Evolutionary conservation across 805 yeast species (phyloP).

Genomic region (Cyberlindnera euphorbiae): DNA sequence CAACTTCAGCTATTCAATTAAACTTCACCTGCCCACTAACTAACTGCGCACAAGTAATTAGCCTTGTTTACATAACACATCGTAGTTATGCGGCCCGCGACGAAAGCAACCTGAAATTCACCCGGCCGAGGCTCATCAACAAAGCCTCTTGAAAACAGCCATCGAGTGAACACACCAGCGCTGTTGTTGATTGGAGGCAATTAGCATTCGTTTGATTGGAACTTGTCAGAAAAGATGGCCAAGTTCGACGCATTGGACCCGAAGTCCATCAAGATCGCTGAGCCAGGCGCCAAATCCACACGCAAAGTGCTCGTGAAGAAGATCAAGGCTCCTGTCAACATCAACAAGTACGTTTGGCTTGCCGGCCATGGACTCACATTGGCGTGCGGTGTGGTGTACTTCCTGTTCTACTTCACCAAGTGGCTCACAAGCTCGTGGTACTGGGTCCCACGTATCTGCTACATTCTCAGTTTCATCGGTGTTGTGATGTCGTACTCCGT

Average conservation of each 20-base stretch:
- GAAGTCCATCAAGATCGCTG: conserved; percentile 12
- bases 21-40: too few species aligned
- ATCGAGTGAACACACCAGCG: too few species aligned
- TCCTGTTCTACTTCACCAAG: conserved; percentile 27
- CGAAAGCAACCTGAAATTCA: too few species aligned
- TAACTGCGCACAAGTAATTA: too few species aligned
- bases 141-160: too few species aligned
- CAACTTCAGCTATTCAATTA: too few species aligned
- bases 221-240: too few species aligned
- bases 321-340: conserved; percentile 30
- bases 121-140: too few species aligned
- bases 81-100: too few species aligned
- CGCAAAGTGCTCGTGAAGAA: conserved; percentile 35
- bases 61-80: too few species aligned
- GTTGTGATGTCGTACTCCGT: conserved; percentile 46
- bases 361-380: conserved; percentile 49
- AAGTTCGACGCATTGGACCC: conserved; percentile 15
- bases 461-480: conserved; percentile 54
- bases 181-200: too few species aligned
- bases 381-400: conserved; percentile 36
- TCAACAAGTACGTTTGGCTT: conserved; percentile 49
- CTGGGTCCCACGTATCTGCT: conserved; percentile 45
- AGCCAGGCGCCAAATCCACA: conserved; percentile 19
- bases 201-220: too few species aligned
- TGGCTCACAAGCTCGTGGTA: conserved; percentile 30